These are phyloP conservation scores for Cordyceps militaris DNA, from an alignment of 2,329 filamentous ascomycete species.

Conservation along the genomic window DNA sequence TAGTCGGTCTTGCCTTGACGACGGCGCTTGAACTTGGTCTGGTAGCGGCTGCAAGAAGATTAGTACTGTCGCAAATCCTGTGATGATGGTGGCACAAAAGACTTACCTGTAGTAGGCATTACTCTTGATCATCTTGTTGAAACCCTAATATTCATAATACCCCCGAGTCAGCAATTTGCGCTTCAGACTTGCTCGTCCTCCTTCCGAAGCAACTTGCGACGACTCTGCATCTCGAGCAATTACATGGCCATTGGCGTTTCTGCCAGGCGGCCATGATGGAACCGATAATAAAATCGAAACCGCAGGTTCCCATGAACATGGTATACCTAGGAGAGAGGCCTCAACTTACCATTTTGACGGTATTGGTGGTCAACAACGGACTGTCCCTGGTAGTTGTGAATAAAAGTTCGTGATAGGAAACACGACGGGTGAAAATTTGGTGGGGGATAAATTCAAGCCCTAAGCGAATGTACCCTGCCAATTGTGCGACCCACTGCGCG, in stretches of 20 bases:
- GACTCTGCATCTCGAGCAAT: constrained; percentile 54
- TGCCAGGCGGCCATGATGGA: constrained; percentile 22
- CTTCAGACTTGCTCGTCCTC: constrained; percentile 68
- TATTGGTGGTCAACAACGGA: constrained; percentile 38
- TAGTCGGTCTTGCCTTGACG: constrained; percentile 98
- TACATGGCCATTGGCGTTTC: constrained; percentile 33
- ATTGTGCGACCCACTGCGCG: constrained; percentile 11
- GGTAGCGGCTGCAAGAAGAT: constrained; percentile 68
- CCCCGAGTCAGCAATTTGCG: constrained; percentile 99
- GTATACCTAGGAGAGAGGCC: constrained; percentile 26
- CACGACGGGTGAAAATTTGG: constrained; percentile 25
- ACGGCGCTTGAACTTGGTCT: constrained; percentile 99
- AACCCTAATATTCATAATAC: constrained; percentile 57
- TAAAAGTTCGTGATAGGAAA: constrained; percentile 19
- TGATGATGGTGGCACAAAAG: neutral
- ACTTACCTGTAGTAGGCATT: constrained; percentile 97
- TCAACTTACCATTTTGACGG: constrained; percentile 65
- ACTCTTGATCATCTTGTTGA: constrained; percentile 96
- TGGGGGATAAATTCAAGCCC: constrained; percentile 37
- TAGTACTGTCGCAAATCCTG: constrained; percentile 15
- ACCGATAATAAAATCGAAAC: neutral
- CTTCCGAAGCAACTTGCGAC: constrained; percentile 98
- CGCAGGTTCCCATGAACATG: neutral
- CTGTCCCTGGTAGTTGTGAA: constrained; percentile 26
- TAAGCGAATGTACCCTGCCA: constrained; percentile 24